These are phyloP conservation scores for Lichtheimia corymbifera DNA, from an alignment of 371 early-diverging fungal species.

Conservation along the genomic window DNA sequence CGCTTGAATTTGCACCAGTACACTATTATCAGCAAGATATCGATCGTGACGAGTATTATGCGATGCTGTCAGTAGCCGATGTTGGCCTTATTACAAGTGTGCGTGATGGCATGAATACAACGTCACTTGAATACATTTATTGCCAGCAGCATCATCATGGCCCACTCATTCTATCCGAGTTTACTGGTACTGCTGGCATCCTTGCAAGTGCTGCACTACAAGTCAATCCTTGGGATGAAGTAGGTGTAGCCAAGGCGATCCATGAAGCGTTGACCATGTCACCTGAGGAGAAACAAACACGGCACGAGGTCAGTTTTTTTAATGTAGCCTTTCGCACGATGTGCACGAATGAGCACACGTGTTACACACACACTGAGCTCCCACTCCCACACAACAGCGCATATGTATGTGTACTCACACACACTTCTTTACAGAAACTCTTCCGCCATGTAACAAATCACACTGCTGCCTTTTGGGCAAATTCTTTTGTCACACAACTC, in stretches of 20 bases:
- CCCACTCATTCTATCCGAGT: slow-evolving; percentile 95
- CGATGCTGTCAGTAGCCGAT: slow-evolving; percentile 93
- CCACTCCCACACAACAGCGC: too few relatives aligned
- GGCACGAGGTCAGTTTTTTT: slow-evolving; percentile 66
- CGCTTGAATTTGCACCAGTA: slow-evolving; percentile 92
- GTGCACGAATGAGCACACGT: too few relatives aligned
- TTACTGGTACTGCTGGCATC: slow-evolving; percentile 96
- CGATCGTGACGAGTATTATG: slow-evolving; percentile 94
- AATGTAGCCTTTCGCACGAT: slow-evolving; percentile 59
- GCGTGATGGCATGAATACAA: slow-evolving; percentile 99
- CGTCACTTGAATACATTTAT: slow-evolving; percentile 96
- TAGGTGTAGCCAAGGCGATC: slow-evolving; percentile 90
- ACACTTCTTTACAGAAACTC: slow-evolving; percentile 59
- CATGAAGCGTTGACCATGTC: slow-evolving; percentile 86
- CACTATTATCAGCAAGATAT: slow-evolving; percentile 96
- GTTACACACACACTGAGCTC: too few relatives aligned
- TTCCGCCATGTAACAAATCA: slow-evolving; percentile 83
- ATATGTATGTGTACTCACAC: too few relatives aligned
- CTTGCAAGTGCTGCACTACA: slow-evolving; percentile 87
- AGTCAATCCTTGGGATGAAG: slow-evolving; percentile 98
- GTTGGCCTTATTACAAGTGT: slow-evolving; percentile 95
- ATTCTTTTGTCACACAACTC: slow-evolving; percentile 71
- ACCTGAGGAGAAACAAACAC: slow-evolving; percentile 73
- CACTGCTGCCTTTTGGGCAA: slow-evolving; percentile 92
- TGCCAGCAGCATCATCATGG: slow-evolving; percentile 92